Evolutionary conservation across 1,139 yeast species (phyloP), one percentile per base, ranked within the genome.

Genomic region (Kodamaea plutei): DNA sequence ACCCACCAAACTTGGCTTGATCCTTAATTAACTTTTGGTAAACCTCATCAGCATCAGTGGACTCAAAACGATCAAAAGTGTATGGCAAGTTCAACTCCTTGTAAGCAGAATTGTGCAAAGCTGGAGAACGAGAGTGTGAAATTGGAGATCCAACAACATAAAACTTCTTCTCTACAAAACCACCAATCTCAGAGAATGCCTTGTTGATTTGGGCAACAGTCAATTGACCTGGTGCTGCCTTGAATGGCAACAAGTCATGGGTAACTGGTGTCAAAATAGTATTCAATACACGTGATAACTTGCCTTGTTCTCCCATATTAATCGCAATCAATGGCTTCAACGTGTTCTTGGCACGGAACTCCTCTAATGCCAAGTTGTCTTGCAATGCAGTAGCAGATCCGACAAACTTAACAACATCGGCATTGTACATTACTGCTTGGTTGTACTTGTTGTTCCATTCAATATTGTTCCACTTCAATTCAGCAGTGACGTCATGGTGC

Each of bases 121-220:
- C 64, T 26, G 98, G 98, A 2, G 96, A 87, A 50, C 87, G 76
- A 2, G 97, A 88, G 54, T 88, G 96, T 4, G 73, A 59, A 38
- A 89, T 73, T 31, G 97, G 97, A 11, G 69, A 64, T 4, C 98
- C 98, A 41, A 80, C 80, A 41, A 91, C 79, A 61, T 74, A 84
- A 47, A 79, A 85, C 39, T 76, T 69, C 61, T 79, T 74, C 8
- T 65, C 50, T 2, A 56, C 45, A 29, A 70, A 58, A 11, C 79
- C 80, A 20, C 96, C 96, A 44, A 87, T 66, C 27, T 69, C 61
- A n/a, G 73, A 50, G 37, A 68, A 70, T 2, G 79, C 64, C 35
- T 65, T 54, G 54, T 87, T 79, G 43, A 85, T 76, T 48, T 84
- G 76, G 30, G 61, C 52, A 21, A 80, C 57, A 2, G 79, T 65